phyloP scores from a whole-genome alignment of 75 land plant genomes.

The Isoetes taiwanensis region DNA sequence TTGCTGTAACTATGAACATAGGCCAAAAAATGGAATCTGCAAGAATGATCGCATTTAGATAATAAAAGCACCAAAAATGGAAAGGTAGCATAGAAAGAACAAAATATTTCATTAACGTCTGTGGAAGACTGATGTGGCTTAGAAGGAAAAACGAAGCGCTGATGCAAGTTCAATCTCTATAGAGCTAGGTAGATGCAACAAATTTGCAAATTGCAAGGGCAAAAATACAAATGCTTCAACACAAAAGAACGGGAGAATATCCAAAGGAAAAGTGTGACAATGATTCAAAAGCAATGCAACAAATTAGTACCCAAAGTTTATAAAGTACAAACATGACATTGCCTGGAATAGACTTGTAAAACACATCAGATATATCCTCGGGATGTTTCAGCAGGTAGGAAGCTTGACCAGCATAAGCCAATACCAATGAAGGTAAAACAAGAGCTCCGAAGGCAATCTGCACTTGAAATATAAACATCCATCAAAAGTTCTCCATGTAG shows the following conservation, averaged over 20 bases:
- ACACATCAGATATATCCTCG: neutral
- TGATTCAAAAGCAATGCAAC: slow-evolving; percentile 13
- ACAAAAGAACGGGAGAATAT: slow-evolving; percentile 82
- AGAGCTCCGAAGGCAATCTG: neutral
- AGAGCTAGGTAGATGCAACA: too few species aligned
- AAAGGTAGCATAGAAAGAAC: neutral
- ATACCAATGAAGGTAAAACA: neutral
- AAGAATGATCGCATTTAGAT: neutral
- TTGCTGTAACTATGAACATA: slow-evolving; percentile 16
- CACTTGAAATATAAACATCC: neutral
- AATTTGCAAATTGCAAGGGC: slow-evolving; percentile 64
- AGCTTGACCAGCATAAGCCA: slow-evolving; percentile 6
- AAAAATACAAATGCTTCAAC: slow-evolving; percentile 32
- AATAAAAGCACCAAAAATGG: neutral
- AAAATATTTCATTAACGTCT: neutral
- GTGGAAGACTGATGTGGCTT: slow-evolving; percentile 13
- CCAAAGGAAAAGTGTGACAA: slow-evolving; percentile 76
- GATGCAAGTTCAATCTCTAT: too few species aligned
- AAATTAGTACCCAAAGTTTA: neutral
- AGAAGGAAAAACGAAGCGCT: too few species aligned
- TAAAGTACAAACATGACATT: neutral
- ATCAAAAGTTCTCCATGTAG: neutral
- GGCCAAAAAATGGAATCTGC: slow-evolving; percentile 21
- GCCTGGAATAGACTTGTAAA: neutral
- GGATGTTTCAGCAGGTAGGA: slow-evolving; percentile 1